Conservation (phyloP, 2,329 filamentous ascomycete genomes). For the Talaromyces sp. region DNA sequence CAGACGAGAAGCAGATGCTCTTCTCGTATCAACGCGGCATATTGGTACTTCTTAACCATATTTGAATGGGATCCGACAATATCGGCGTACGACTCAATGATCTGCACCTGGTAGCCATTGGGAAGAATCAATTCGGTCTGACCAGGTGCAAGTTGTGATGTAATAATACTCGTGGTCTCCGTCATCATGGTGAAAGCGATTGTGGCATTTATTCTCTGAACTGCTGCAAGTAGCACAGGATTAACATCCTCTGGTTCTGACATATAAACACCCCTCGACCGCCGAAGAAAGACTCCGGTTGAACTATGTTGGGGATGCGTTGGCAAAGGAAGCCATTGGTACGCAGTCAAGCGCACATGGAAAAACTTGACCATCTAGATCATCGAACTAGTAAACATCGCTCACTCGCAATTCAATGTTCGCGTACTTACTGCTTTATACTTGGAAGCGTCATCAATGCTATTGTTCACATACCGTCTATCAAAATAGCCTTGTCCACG, state of each 20-base stretch:
- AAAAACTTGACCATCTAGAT: slow-evolving; percentile 29
- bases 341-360: slow-evolving; percentile 27
- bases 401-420: not conserved
- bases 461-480: slow-evolving; percentile 1
- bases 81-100: slow-evolving; percentile 44
- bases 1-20: slow-evolving; percentile 45
- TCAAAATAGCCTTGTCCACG: slow-evolving; percentile 5
- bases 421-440: slow-evolving; percentile 25
- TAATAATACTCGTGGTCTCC: slow-evolving; percentile 47
- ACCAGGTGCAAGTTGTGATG: slow-evolving; percentile 39
- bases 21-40: slow-evolving; percentile 43
- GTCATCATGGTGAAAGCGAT: slow-evolving; percentile 52
- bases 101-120: slow-evolving; percentile 45
- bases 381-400: not conserved
- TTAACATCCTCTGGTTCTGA: slow-evolving; percentile 41
- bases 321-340: slow-evolving; percentile 25
- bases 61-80: slow-evolving; percentile 39
- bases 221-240: slow-evolving; percentile 40
- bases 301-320: slow-evolving; percentile 17
- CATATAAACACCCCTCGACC: slow-evolving; percentile 42
- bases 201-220: slow-evolving; percentile 45
- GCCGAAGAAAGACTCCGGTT: slow-evolving; percentile 39
- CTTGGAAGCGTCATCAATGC: slow-evolving; percentile 27
- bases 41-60: slow-evolving; percentile 43
- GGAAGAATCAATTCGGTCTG: slow-evolving; percentile 44